Base-by-base conservation (phyloP, 306 rosid species). In the Quercus mongolica region DNA sequence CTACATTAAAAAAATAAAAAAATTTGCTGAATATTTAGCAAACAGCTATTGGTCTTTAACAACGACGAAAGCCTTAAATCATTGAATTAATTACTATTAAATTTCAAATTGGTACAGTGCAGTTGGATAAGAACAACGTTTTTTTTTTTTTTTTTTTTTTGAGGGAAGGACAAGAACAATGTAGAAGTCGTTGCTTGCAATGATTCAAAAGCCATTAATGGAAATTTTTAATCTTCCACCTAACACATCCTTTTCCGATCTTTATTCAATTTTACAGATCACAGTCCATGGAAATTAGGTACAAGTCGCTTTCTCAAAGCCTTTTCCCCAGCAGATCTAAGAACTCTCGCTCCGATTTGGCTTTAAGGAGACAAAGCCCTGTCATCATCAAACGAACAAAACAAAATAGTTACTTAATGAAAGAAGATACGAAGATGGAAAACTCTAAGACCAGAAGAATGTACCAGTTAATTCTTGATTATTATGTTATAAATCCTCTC, bases 281-380 rank as follows among this genome's bases (percentile, higher is more conserved):
- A 44, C 1, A 26, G 8, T 25, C 44, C 33, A 67, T 56, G 17
- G 26, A 65, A 64, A 10, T 41, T 63, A 5, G 84, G 31, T 46
- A 49, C n/a, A 73, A 74, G 21, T 10, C 65, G 21, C 52, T 6
- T 52, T 26, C 20, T 41, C 52, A 0, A 49, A 5, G 13, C 8
- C 56, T 68, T 2, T 26, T 21, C 20, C 25, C 17, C 3, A 7
- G 21, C 74, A 41, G n/a, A 77, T 65, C 81, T 74, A 81, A n/a
- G 83, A 67, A 64, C 83, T 79, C 77, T 88, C 91, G 57, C 91
- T 86, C 79, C 92, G 78, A 79, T 83, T 89, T 38, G 90, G 89
- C 81, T 89, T 83, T 20, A 83, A 63, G 5, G 90, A 85, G 1
- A 76, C 68, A 19, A 82, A 71, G 23, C 65, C 88, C 87, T 89